Base-by-base conservation (phyloP, 495 filamentous ascomycete genomes). In the Penicillium malachiteum region DNA sequence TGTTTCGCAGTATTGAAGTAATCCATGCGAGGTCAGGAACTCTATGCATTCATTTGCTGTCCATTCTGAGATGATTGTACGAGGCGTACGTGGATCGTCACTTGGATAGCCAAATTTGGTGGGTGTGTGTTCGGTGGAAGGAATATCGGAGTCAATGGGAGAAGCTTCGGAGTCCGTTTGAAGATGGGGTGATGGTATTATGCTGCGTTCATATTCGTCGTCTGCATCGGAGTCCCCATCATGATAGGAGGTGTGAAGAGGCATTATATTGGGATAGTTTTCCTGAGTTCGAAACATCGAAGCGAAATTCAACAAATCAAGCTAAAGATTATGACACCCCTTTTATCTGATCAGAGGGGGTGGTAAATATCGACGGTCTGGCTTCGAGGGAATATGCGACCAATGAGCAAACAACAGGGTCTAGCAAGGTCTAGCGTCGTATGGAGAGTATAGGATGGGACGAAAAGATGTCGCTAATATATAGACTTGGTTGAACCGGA, bases 191-290 rank as follows among this genome's bases (percentile, higher is more conserved):
- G 89, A 92, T 52, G 83, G 85, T 59, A 88, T 83, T 31, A 91
- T 78, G 61, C 87, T 90, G 59, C 90, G 81, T 75, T 96, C 91
- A 69, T 93, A 95, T 79, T 96, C 92, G 70, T 96, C 92, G 70
- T 96, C 92, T 66, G 91, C 92, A 67, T 96, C 92, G 50, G 87
- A 91, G 69, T 96, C 91, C 64, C 88, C 87, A 68, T 96, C 80
- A 56, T 85, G 58, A 17, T 51, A 84, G 13, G 73, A 74, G 26
- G 81, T 72, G 47, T 75, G 78, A 60, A 81, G 79, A 33, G 78
- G 74, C 78, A 81, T 81, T 59, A 33, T 26, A 26, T 26, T 56
- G 58, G 17, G n/a, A 46, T 16, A 33, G 38, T 17, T 14, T 44
- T 10, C 21, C 6, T 16, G 46, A 13, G 8, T 35, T 8, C 32